Evolutionary conservation across 805 yeast species (phyloP).

Genomic region (Metschnikowia drakensbergensis): DNA sequence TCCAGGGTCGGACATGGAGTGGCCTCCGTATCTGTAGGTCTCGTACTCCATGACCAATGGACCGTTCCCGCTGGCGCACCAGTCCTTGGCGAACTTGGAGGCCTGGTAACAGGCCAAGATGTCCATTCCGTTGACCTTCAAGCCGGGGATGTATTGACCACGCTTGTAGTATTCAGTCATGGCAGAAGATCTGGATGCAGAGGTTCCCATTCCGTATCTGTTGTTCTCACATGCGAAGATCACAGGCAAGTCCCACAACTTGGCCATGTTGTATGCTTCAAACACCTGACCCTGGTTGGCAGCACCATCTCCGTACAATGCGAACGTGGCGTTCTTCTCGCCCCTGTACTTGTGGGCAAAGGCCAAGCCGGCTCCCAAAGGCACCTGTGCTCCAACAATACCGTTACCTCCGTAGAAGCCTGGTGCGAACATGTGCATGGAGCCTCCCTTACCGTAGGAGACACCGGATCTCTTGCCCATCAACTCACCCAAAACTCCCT

Average conservation of each 20-base stretch:
- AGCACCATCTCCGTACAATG: conserved; percentile 98
- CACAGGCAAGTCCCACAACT: conserved; percentile 94
- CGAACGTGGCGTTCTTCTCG: conserved; percentile 73
- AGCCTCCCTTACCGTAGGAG: conserved; percentile 97
- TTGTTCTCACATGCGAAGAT: conserved; percentile 97
- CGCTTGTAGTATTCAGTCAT: conserved; percentile 96
- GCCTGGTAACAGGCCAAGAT: conserved; percentile 93
- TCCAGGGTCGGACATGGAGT: conserved; percentile 99
- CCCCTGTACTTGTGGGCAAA: conserved; percentile 94
- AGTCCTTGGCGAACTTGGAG: conserved; percentile 94
- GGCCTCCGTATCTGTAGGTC: conserved; percentile 99
- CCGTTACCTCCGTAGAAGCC: conserved; percentile 99
- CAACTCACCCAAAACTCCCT: conserved; percentile 88
- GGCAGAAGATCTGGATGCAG: conserved; percentile 96
- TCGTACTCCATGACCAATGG: conserved; percentile 95
- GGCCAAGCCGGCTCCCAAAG: conserved; percentile 97
- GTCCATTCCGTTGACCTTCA: conserved; percentile 98
- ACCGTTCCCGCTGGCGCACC: conserved; percentile 90
- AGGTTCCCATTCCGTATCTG: conserved; percentile 99
- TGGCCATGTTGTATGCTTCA: conserved; percentile 98
- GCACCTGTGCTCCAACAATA: conserved; percentile 99
- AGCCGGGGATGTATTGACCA: conserved; percentile 99
- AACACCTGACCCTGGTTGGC: conserved; percentile 99
- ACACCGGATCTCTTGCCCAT: conserved; percentile 97
- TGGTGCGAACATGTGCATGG: conserved; percentile 96